Percentiles rank a stretch among this genome's conserved stretches.
phyloP scores from a whole-genome alignment of 2,329 filamentous ascomycete species.

The Fusarium bactridioides region DNA sequence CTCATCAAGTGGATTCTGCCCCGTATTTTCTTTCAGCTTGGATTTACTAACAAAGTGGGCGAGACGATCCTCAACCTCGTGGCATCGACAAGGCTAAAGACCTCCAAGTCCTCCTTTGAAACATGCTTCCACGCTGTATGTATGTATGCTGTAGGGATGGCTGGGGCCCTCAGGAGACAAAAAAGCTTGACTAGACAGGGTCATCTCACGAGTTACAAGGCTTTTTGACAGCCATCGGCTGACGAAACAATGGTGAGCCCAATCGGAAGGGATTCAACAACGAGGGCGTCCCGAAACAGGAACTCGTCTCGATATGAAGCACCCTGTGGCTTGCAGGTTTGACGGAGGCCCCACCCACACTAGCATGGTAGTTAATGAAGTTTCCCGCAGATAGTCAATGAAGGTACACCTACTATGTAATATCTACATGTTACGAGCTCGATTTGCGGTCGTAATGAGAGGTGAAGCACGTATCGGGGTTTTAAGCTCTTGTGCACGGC shows the following conservation, averaged over 20 bases:
- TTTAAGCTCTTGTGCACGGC: constrained; percentile 32
- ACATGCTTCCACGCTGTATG: not conserved
- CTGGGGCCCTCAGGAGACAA: not conserved
- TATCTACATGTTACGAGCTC: constrained; percentile 8
- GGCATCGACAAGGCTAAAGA: constrained; percentile 22
- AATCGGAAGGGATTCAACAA: constrained; percentile 24
- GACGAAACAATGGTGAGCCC: constrained; percentile 1
- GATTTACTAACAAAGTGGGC: constrained; percentile 23
- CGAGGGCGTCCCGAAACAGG: constrained; percentile 35
- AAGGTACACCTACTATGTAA: not conserved
- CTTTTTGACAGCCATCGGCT: constrained; percentile 1
- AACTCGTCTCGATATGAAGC: constrained; percentile 37
- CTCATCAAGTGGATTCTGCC: constrained; percentile 11
- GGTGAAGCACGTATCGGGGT: constrained; percentile 15
- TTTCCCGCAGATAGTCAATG: constrained; percentile 18
- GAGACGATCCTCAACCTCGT: constrained; percentile 34
- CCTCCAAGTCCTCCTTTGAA: constrained; percentile 14
- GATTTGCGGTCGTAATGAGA: constrained; percentile 31
- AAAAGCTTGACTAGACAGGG: constrained; percentile 11
- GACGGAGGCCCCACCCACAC: constrained; percentile 22
- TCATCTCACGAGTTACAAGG: not conserved
- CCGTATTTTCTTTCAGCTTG: constrained; percentile 23
- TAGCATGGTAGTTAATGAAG: constrained; percentile 17
- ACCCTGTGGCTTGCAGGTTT: constrained; percentile 36
- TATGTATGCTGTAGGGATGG: not conserved